These are phyloP conservation scores for Phytophthora hybrid DNA, from an alignment of 352 stramenopile genomes.

Conservation along the genomic window DNA sequence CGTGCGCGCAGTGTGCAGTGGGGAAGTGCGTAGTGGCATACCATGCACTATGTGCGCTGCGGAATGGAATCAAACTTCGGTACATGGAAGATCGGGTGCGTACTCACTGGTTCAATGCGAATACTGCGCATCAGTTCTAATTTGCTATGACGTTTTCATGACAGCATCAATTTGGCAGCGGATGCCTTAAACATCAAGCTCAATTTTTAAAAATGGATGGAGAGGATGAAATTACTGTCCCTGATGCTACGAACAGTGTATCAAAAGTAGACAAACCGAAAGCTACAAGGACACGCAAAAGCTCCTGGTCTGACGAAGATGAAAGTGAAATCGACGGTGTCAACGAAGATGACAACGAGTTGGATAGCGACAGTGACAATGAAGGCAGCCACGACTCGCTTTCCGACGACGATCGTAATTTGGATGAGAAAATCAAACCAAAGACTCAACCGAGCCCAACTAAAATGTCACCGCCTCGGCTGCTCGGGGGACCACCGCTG, in stretches of 20 bases:
- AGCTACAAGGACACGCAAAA: conserved; percentile 27
- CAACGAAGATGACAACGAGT: conserved; percentile 42
- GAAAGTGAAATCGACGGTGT: conserved; percentile 34
- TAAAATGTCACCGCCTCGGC: conserved; percentile 33
- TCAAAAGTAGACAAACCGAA: conserved; percentile 20
- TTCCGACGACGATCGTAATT: conserved; percentile 25
- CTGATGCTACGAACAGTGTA: conserved; percentile 22
- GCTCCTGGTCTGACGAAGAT: conserved; percentile 43
- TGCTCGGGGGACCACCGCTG: conserved; percentile 20
- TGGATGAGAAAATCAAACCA: conserved; percentile 11
- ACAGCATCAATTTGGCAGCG: conserved; percentile 71
- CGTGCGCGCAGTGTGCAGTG: conserved; percentile 73
- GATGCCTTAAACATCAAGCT: conserved; percentile 65
- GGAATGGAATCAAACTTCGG: conserved; percentile 66
- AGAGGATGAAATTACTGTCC: conserved; percentile 21
- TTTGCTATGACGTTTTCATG: background rate
- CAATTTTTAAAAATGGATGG: conserved; percentile 53
- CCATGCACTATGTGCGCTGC: conserved; percentile 72
- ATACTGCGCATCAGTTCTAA: background rate
- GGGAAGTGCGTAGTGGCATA: conserved; percentile 82
- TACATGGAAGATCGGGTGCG: conserved; percentile 69
- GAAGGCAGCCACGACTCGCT: conserved; percentile 40
- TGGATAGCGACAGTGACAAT: conserved; percentile 52
- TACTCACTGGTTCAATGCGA: background rate
- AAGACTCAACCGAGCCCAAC: conserved; percentile 19